A percentile compares a stretch with the other conserved stretches of the same genome.
Conservation (phyloP, 495 filamentous ascomycete genomes). For the Penicillium crystallinum region DNA sequence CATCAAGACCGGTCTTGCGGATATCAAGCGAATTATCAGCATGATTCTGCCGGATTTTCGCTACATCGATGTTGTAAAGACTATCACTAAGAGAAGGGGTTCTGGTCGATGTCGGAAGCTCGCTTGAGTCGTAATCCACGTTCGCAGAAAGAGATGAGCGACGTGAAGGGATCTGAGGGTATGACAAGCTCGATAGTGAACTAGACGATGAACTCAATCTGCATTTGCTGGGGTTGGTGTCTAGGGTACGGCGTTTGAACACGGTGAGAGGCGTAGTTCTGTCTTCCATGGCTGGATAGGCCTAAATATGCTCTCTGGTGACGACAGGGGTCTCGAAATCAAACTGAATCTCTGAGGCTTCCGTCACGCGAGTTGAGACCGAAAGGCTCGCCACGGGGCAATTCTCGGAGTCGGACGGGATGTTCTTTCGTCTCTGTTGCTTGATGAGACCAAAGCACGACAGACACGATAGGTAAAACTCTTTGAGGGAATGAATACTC, state of each 20-base stretch:
- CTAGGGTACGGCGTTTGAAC: neutral
- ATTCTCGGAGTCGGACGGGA: constrained; percentile 18
- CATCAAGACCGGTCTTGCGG: neutral
- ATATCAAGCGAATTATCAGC: neutral
- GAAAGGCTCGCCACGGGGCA: neutral
- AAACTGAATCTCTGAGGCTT: constrained; percentile 14
- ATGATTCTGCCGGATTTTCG: constrained; percentile 10
- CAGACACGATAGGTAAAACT: constrained; percentile 5
- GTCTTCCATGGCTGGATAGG: constrained; percentile 4
- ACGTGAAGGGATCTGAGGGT: constrained; percentile 24
- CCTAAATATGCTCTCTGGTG: constrained; percentile 20
- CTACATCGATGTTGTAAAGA: constrained; percentile 17
- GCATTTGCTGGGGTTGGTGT: neutral
- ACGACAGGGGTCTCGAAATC: constrained; percentile 14
- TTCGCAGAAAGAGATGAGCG: constrained; percentile 19
- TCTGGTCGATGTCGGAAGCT: constrained; percentile 19
- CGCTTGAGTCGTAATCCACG: constrained; percentile 6
- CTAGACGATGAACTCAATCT: constrained; percentile 7
- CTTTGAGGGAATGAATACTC: constrained; percentile 17
- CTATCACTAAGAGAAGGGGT: constrained; percentile 23
- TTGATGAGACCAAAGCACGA: constrained; percentile 4
- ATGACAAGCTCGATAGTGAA: constrained; percentile 14
- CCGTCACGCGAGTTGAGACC: constrained; percentile 10
- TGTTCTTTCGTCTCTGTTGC: constrained; percentile 14
- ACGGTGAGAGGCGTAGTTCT: constrained; percentile 10